These are phyloP conservation scores for Suillus alpinus DNA, from an alignment of 768 basidiomycete species.

Conservation along the genomic window DNA sequence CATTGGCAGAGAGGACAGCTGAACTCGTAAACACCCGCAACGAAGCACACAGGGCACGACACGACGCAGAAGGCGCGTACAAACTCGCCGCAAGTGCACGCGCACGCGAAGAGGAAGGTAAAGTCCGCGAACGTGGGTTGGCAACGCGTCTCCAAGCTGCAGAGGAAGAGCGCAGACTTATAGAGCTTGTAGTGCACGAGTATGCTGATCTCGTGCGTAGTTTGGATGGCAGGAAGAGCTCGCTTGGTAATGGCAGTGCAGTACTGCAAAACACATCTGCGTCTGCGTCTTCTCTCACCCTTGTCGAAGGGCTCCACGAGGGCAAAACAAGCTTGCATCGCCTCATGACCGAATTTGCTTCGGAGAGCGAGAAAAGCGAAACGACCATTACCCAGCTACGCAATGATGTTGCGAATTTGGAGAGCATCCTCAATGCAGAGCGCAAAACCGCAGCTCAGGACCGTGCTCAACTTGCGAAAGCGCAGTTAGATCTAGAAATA, in stretches of 20 bases:
- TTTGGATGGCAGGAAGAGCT: slow-evolving; percentile 48
- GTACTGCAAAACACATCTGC: slow-evolving; percentile 13
- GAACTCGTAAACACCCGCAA: slow-evolving; percentile 44
- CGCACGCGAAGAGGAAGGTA: slow-evolving; percentile 52
- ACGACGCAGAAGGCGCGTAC: slow-evolving; percentile 50
- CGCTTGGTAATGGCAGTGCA: slow-evolving; percentile 8
- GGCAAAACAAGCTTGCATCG: slow-evolving; percentile 47
- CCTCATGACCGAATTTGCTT: slow-evolving; percentile 48
- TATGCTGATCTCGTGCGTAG: slow-evolving; percentile 74
- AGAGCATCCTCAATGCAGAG: slow-evolving; percentile 46
- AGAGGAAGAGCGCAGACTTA: slow-evolving; percentile 58
- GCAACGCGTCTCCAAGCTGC: slow-evolving; percentile 43
- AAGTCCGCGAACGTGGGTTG: slow-evolving; percentile 47
- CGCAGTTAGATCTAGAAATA: slow-evolving; percentile 51
- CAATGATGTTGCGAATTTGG: slow-evolving; percentile 40
- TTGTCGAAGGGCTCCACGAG: slow-evolving; percentile 42
- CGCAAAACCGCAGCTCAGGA: slow-evolving; percentile 40
- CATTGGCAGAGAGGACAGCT: slow-evolving; percentile 45
- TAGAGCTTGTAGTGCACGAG: slow-evolving; percentile 64
- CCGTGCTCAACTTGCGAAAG: slow-evolving; percentile 42
- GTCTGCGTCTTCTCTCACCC: slow-evolving; percentile 19
- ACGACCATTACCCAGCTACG: slow-evolving; percentile 41
- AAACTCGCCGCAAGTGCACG: slow-evolving; percentile 52
- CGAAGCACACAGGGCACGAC: slow-evolving; percentile 42
- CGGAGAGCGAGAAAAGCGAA: slow-evolving; percentile 45